Base-by-base conservation (phyloP, 2,329 filamentous ascomycete species). In the Cladophialophora psammophila region DNA sequence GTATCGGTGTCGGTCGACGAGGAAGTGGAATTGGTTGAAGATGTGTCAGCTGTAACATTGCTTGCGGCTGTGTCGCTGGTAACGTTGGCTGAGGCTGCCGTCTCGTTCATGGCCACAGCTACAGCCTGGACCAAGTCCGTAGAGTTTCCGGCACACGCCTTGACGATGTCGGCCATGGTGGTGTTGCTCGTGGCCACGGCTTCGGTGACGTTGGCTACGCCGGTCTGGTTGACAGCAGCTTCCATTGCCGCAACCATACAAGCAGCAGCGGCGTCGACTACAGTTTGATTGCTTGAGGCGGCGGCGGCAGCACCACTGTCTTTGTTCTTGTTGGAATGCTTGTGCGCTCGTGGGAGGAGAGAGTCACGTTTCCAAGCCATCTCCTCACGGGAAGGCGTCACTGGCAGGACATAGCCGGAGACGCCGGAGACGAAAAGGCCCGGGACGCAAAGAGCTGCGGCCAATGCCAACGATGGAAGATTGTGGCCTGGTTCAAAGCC, bases 151-250 rank as follows among this genome's bases (percentile, higher is more conserved):
- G 50, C 62, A 55, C 66, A 68, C 5, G 50, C 40, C 36, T 38
- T 45, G 15, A 32, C 59, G 34, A 61, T 61, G 34, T n/a, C 59
- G n/a, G 53, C 48, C 18, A 62, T 64, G 31, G 60, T 58, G 35
- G 45, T 63, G 55, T 63, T 64, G 35, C 52, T 50, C n/a, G 13
- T 34, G 9, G 55, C 59, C 31, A 56, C 31, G 8, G 54, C 63
- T 15, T 57, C 54, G n/a, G 66, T 65, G 32, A 42, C 66, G n/a
- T 63, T 60, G 7, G 55, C 63, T 3, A 50, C 54, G n/a, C 15
- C 62, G 18, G 62, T 65, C 40, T 32, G 48, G 35, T 68, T 68
- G n/a, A 57, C 34, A 10, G 63, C 50, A 15, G 63, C 42, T 38
- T 60, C 58, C 35, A 65, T 50, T 32, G 63, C 63, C 10, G 63